Percentiles rank a stretch among this genome's conserved stretches.
phyloP scores from a whole-genome alignment of 2,329 filamentous ascomycete genomes.

The Trichoderma afroharzianum region DNA sequence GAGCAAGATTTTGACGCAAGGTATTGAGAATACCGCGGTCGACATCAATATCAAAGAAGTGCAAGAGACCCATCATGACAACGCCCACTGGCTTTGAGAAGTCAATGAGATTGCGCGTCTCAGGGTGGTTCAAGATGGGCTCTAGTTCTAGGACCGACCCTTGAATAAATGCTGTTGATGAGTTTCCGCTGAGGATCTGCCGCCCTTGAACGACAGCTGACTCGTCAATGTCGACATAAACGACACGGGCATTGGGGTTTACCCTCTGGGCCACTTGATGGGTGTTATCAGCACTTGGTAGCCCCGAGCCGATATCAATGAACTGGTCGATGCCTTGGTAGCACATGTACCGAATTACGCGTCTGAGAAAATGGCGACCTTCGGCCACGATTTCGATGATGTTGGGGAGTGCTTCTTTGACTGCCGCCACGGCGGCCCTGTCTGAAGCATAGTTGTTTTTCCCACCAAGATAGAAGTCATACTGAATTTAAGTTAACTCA shows the following conservation, averaged over 20 bases:
- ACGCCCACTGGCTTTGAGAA: conserved; percentile 10
- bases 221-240: background rate
- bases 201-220: background rate
- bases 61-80: conserved; percentile 6
- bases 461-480: conserved; percentile 1
- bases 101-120: conserved; percentile 8
- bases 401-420: background rate
- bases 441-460: conserved; percentile 4
- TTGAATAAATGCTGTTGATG: conserved; percentile 1
- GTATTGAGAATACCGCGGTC: background rate
- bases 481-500: background rate
- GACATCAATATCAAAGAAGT: background rate
- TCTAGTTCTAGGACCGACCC: background rate
- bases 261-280: conserved; percentile 10
- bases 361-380: conserved; percentile 1
- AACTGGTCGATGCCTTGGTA: background rate
- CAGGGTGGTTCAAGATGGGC: background rate
- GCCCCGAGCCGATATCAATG: background rate
- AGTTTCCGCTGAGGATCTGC: background rate
- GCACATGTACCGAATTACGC: conserved; percentile 1
- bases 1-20: background rate
- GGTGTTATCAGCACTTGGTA: conserved; percentile 8
- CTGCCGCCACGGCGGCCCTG: background rate
- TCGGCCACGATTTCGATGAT: background rate
- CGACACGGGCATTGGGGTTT: background rate